These are phyloP conservation scores for Kluyveromyces wickerhamii DNA, from an alignment of 805 yeast genomes.

Conservation along the genomic window DNA sequence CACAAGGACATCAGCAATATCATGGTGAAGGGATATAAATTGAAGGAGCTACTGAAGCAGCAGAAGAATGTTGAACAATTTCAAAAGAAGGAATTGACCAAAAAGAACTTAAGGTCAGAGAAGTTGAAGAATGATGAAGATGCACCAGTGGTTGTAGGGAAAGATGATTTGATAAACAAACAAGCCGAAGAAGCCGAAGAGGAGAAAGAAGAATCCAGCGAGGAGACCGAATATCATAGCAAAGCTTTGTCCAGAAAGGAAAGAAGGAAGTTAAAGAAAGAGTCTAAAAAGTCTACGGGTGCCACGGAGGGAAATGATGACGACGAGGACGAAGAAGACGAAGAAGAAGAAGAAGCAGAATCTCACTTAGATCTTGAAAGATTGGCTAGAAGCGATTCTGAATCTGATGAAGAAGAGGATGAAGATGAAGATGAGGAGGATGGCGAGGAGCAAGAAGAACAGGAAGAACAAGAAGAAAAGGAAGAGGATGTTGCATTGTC, in stretches of 20 bases:
- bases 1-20: slow-evolving; percentile 1
- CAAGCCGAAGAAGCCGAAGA: slow-evolving; percentile 10
- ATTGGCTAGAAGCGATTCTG: slow-evolving; percentile 49
- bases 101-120: slow-evolving; percentile 16
- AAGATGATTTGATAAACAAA: slow-evolving; percentile 22
- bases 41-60: slow-evolving; percentile 23
- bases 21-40: slow-evolving; percentile 30
- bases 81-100: slow-evolving; percentile 18
- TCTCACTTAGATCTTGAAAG: slow-evolving; percentile 43
- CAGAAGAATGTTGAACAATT: slow-evolving; percentile 21
- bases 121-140: slow-evolving; percentile 16
- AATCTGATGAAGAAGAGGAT: slow-evolving; percentile 34
- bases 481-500: slow-evolving; percentile 82
- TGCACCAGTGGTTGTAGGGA: slow-evolving; percentile 28
- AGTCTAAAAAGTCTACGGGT: slow-evolving; percentile 24
- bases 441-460: slow-evolving; percentile 43
- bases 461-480: slow-evolving; percentile 54
- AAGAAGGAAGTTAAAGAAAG: slow-evolving; percentile 50
- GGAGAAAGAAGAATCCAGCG: slow-evolving; percentile 14
- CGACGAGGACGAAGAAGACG: slow-evolving; percentile 31
- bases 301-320: slow-evolving; percentile 20
- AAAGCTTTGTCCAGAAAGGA: slow-evolving; percentile 54
- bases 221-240: slow-evolving; percentile 37
- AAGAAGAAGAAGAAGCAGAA: slow-evolving; percentile 37
- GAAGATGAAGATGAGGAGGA: slow-evolving; percentile 40